Conservation (phyloP, 306 rosid genomes). For the Acacia confusa region DNA sequence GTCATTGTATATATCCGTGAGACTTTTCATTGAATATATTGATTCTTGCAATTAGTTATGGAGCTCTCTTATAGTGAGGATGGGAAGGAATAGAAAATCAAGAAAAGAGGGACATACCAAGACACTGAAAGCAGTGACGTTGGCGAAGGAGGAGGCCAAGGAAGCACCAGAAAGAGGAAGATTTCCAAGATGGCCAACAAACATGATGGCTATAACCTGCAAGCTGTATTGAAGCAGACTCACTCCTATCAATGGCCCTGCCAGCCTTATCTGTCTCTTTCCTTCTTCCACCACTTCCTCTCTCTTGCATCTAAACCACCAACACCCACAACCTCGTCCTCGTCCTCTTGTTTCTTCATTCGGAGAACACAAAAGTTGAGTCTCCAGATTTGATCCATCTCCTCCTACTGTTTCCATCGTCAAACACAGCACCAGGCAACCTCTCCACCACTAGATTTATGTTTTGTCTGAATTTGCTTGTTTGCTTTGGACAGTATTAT, state of each 20-base stretch:
- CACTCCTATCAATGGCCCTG: slow-evolving; percentile 56
- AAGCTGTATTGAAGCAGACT: slow-evolving; percentile 51
- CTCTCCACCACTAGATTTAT: slow-evolving; percentile 9
- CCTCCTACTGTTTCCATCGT: slow-evolving; percentile 34
- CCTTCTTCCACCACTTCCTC: slow-evolving; percentile 44
- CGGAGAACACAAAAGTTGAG: slow-evolving; percentile 10
- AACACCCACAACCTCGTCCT: neutral
- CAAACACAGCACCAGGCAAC: neutral
- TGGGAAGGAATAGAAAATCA: too few relatives aligned
- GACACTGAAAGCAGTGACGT: slow-evolving; percentile 51
- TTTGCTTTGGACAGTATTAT: neutral
- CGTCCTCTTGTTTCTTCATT: neutral
- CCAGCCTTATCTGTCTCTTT: slow-evolving; percentile 46
- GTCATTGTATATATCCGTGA: too few relatives aligned
- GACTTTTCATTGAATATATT: too few relatives aligned
- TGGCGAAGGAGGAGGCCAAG: slow-evolving; percentile 52
- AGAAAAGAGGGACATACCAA: slow-evolving; percentile 34
- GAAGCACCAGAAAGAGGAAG: slow-evolving; percentile 61
- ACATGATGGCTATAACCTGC: slow-evolving; percentile 56
- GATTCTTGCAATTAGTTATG: too few relatives aligned
- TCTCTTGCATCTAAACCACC: neutral
- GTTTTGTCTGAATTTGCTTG: neutral
- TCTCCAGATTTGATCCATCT: slow-evolving; percentile 28
- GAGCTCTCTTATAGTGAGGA: too few relatives aligned
- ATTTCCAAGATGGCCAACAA: slow-evolving; percentile 58